Evolutionary conservation across 306 rosid genomes (phyloP).

Genomic region (Fragaria ananassa): DNA sequence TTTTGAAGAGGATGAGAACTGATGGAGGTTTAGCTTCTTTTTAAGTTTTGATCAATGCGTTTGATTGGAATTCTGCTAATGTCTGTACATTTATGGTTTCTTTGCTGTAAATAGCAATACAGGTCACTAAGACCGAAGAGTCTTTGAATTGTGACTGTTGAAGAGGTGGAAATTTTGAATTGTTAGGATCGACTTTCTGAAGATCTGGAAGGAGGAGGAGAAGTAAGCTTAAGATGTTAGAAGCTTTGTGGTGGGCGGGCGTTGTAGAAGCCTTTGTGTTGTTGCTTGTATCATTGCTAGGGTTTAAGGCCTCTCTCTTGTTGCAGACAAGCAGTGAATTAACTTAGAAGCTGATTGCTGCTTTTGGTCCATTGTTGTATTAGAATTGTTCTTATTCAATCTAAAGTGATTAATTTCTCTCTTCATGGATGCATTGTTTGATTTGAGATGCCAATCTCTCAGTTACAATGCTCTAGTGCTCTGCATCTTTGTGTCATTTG

Average conservation of each 20-base stretch:
- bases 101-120: conserved; percentile 42
- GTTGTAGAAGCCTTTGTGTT: conserved; percentile 3
- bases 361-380: neutral
- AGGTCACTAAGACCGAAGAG: conserved; percentile 22
- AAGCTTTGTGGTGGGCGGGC: neutral
- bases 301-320: conserved; percentile 1
- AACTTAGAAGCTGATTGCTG: neutral
- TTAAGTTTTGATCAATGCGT: neutral
- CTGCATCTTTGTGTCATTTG: neutral
- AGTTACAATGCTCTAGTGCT: conserved; percentile 16
- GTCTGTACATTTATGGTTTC: conserved; percentile 19
- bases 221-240: conserved; percentile 3
- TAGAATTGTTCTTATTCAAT: conserved; percentile 3
- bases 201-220: conserved; percentile 11
- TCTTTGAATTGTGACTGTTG: conserved; percentile 17
- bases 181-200: neutral
- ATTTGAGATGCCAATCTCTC: neutral
- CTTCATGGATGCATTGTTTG: conserved; percentile 11
- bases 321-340: neutral
- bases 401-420: conserved; percentile 24
- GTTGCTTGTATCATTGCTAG: neutral
- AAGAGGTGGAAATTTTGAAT: conserved; percentile 25
- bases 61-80: conserved; percentile 15
- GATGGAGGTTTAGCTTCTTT: conserved; percentile 26
- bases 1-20: conserved; percentile 25